Percentiles rank a stretch among this genome's conserved stretches.
Evolutionary conservation across 176 grass and related monocot species (phyloP).

Genomic region (Carex littledalei): DNA sequence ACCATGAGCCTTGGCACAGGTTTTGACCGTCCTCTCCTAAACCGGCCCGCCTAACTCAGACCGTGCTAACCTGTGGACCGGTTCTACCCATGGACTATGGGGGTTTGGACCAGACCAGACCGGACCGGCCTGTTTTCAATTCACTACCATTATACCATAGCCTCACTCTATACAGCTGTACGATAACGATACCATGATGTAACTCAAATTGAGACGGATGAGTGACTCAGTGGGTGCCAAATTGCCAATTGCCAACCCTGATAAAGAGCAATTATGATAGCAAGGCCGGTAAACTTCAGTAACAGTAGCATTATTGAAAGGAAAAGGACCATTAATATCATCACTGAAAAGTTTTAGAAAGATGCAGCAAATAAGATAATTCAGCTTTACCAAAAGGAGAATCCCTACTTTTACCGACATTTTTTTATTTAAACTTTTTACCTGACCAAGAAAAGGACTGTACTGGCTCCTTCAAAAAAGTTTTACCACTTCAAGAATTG

Average conservation of each 20-base stretch:
- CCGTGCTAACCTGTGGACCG: too few species aligned
- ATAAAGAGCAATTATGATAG: neutral
- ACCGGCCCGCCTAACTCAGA: too few species aligned
- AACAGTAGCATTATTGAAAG: neutral
- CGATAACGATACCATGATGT: neutral
- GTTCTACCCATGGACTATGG: too few species aligned
- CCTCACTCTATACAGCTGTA: too few species aligned
- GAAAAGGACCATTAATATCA: conserved; percentile 8
- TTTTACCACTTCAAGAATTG: neutral
- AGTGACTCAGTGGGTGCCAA: neutral
- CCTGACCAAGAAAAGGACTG: neutral
- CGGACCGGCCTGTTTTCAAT: too few species aligned
- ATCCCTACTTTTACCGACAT: conserved; percentile 2
- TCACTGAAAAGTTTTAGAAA: neutral
- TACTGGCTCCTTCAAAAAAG: neutral
- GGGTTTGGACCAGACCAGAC: too few species aligned
- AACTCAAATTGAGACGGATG: neutral
- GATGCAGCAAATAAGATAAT: neutral
- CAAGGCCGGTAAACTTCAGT: neutral
- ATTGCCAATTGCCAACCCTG: neutral
- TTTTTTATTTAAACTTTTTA: neutral
- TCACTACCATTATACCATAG: too few species aligned
- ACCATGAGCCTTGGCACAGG: too few species aligned
- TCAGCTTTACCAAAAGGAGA: neutral
- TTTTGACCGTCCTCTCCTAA: too few species aligned